Conservation (phyloP, 1,284 basidiomycete genomes). For the Moniliophthora roreri region DNA sequence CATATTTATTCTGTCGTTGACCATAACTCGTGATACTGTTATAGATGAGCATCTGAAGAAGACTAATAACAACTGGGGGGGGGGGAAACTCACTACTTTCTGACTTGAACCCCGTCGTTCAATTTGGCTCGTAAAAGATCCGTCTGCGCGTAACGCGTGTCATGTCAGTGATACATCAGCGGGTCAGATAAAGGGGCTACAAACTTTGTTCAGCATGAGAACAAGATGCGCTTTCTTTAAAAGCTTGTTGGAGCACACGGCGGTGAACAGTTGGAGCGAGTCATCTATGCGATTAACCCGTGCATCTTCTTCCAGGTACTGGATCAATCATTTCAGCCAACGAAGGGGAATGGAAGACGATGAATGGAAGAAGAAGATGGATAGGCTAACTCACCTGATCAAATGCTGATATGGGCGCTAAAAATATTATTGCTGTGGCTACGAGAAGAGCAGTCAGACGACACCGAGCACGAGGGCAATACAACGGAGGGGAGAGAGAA, state of each 20-base stretch:
- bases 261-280: constrained; percentile 73
- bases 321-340: not conserved
- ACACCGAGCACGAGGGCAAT: not conserved
- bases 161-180: not conserved
- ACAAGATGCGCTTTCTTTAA: constrained; percentile 71
- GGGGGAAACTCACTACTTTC: constrained; percentile 59
- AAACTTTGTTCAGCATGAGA: constrained; percentile 74
- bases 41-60: constrained; percentile 2
- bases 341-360: constrained; percentile 2
- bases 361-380: constrained; percentile 11
- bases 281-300: constrained; percentile 77
- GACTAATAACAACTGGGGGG: not conserved
- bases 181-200: constrained; percentile 16
- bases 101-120: constrained; percentile 59
- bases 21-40: constrained; percentile 78
- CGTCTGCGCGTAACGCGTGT: constrained; percentile 35
- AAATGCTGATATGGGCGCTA: constrained; percentile 80
- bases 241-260: constrained; percentile 72
- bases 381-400: constrained; percentile 56
- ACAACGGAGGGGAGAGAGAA: constrained; percentile 2
- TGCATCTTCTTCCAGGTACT: constrained; percentile 81
- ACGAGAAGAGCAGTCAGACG: constrained; percentile 10
- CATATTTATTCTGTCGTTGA: constrained; percentile 68
- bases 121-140: constrained; percentile 70
- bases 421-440: constrained; percentile 75